A percentile compares a stretch with the other conserved stretches of the same genome.
These are phyloP conservation scores for Babesia divergens DNA, from an alignment of 169 alveolate genomes.

Conservation along the genomic window DNA sequence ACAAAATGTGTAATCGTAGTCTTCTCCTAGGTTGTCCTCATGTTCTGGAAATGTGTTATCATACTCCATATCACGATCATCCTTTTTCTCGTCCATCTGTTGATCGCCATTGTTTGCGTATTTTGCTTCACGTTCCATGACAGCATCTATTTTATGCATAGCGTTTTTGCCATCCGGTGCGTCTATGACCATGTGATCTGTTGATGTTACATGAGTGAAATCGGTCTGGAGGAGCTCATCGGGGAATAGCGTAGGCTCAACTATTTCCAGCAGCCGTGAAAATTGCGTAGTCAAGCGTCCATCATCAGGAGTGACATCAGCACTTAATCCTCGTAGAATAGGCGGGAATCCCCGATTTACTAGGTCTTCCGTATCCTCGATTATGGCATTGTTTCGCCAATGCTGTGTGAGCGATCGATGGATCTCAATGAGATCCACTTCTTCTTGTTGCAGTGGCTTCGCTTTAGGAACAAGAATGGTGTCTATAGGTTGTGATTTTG, in stretches of 20 bases:
- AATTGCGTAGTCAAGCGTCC: constrained; percentile 21
- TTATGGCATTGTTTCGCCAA: constrained; percentile 30
- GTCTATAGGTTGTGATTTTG: constrained; percentile 3
- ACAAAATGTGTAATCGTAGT: constrained; percentile 64
- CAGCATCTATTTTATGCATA: constrained; percentile 7
- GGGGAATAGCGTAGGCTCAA: constrained; percentile 32
- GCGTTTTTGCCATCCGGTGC: constrained; percentile 7
- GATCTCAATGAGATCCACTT: constrained; percentile 29
- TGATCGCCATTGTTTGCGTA: constrained; percentile 17
- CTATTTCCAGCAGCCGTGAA: constrained; percentile 1
- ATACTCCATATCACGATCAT: constrained; percentile 31
- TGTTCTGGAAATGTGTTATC: constrained; percentile 17
- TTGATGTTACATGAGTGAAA: not conserved
- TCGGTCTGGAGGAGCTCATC: constrained; percentile 43
- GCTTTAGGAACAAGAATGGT: constrained; percentile 30
- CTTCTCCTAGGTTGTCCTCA: constrained; percentile 38
- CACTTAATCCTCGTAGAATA: not conserved
- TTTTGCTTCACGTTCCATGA: constrained; percentile 40
- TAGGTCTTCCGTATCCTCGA: not conserved
- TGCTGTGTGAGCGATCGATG: constrained; percentile 46
- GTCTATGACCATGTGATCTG: not conserved
- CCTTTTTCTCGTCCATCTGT: not conserved
- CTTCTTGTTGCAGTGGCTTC: constrained; percentile 34
- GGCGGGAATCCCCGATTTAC: constrained; percentile 18
- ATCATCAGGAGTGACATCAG: not conserved